These are phyloP conservation scores for Aspergillus sp. DNA, from an alignment of 2,329 filamentous ascomycete genomes.

Conservation along the genomic window DNA sequence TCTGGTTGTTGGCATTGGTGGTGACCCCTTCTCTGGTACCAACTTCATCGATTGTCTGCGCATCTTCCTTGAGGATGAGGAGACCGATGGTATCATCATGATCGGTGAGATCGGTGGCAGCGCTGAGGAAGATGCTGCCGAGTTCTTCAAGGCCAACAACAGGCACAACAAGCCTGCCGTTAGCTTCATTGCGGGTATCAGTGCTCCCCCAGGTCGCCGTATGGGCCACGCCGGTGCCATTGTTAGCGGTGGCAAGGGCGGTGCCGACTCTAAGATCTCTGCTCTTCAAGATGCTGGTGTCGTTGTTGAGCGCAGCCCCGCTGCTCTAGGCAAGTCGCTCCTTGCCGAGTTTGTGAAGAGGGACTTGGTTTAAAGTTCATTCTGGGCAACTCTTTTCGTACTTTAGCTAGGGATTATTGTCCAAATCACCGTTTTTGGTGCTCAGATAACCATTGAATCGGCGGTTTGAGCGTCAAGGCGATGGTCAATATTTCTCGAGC, in stretches of 20 bases:
- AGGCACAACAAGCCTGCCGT: slow-evolving; percentile 93
- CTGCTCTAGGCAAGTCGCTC: slow-evolving; percentile 86
- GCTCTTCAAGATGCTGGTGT: slow-evolving; percentile 92
- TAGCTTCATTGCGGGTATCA: slow-evolving; percentile 98
- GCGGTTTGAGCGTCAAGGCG: not conserved
- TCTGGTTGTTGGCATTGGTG: slow-evolving; percentile 95
- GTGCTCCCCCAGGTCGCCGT: slow-evolving; percentile 88
- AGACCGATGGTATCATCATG: slow-evolving; percentile 99
- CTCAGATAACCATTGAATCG: not conserved
- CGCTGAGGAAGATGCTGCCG: slow-evolving; percentile 96
- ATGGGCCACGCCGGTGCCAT: slow-evolving; percentile 99
- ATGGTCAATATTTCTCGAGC: not conserved
- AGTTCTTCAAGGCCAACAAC: slow-evolving; percentile 92
- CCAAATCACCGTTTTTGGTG: not conserved
- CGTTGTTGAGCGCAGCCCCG: slow-evolving; percentile 92
- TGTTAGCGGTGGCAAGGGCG: slow-evolving; percentile 95
- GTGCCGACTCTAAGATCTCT: slow-evolving; percentile 96
- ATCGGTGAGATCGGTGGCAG: slow-evolving; percentile 98
- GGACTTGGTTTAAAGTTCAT: slow-evolving; percentile 74
- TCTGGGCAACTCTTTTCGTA: not conserved
- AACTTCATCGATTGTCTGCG: slow-evolving; percentile 99
- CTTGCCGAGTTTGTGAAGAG: slow-evolving; percentile 94
- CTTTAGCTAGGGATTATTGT: not conserved
- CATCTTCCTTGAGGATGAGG: slow-evolving; percentile 91
- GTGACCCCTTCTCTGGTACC: slow-evolving; percentile 97